Evolutionary conservation across 345 rosid genomes (phyloP), one percentile per base, ranked within the genome.

Genomic region (Nasturtium officinale): DNA sequence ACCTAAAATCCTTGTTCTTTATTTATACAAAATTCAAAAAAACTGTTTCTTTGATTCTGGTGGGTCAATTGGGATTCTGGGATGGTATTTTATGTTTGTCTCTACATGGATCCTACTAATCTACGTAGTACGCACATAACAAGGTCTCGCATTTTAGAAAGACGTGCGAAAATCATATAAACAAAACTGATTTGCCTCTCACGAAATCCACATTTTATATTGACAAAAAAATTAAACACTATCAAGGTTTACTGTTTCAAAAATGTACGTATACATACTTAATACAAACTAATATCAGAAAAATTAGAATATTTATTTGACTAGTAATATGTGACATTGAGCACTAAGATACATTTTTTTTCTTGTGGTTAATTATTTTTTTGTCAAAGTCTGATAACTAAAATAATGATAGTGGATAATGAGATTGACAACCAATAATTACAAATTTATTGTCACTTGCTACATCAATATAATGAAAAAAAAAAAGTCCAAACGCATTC

Each of bases 181-280:
- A 54, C 38, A 29, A 40, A n/a, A 61, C 75, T 3, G 61, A 62
- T 72, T 29, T 29, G 6, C 42, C 54, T 12, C 38, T 45, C 64
- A 64, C 56, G 65, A 64, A 64, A 73, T 73, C 65, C 77, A 73
- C 63, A 71, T 71, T 61, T 61, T 61, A 12, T 50, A 18, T 47
- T 54, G 77, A 73, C 28, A 52, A n/a, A 15, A 52, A n/a, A 15
- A 9, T 60, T 71, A 71, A 48, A 59, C 59, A 37, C 48, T 50
- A 52, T 72, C 61, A 43, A 26, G 11, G 30, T 48, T 32, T 48
- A 13, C 25, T 17, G n/a, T 35, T 48, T 9, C 0, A 21, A 59
- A 35, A 16, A 12, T 61, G 29, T 35, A 18, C n/a, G 29, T 35
- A 13, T n/a, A n/a, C 7, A 16, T 45, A 30, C 1, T 23, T 58